phyloP scores from a whole-genome alignment of 1,139 yeast species.

The Tardiomyces blankii region DNA sequence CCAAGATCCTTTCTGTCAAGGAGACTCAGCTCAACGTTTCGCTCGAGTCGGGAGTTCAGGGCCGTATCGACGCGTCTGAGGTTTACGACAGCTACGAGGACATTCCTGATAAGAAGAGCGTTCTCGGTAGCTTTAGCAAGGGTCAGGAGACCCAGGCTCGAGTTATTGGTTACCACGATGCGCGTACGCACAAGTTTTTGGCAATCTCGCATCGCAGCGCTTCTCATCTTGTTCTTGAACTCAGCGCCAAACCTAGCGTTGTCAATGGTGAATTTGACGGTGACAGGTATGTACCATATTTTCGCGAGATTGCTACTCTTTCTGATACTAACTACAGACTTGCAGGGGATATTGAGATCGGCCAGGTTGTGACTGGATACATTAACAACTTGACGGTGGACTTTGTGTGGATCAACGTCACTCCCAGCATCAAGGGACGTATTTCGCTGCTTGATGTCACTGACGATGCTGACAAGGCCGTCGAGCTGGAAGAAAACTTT shows the following conservation, averaged over 20 bases:
- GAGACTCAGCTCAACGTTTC: conserved; percentile 67
- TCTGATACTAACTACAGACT: neutral
- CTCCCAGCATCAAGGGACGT: conserved; percentile 60
- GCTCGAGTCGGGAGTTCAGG: conserved; percentile 69
- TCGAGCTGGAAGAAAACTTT: conserved; percentile 41
- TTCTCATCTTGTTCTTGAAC: conserved; percentile 51
- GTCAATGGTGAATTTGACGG: conserved; percentile 13
- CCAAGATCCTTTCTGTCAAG: conserved; percentile 50
- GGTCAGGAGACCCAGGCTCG: conserved; percentile 53
- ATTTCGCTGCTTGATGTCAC: conserved; percentile 57
- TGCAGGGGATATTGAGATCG: neutral
- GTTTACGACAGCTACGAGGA: conserved; percentile 46
- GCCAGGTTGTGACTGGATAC: conserved; percentile 33
- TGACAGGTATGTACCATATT: neutral
- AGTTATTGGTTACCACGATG: conserved; percentile 71
- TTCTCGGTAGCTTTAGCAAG: conserved; percentile 45
- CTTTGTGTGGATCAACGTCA: conserved; percentile 55
- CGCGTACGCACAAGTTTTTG: conserved; percentile 55
- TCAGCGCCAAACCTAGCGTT: conserved; percentile 41
- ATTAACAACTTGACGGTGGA: conserved; percentile 44
- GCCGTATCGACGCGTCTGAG: conserved; percentile 70
- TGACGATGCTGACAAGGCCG: conserved; percentile 41
- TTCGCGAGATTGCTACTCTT: neutral
- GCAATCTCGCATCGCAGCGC: conserved; percentile 55
- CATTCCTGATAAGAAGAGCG: conserved; percentile 47